Percentiles rank a stretch among this genome's conserved stretches.
Evolutionary conservation across 2,329 filamentous ascomycete species (phyloP).

Genomic region (Aspergillus puulaauensis): DNA sequence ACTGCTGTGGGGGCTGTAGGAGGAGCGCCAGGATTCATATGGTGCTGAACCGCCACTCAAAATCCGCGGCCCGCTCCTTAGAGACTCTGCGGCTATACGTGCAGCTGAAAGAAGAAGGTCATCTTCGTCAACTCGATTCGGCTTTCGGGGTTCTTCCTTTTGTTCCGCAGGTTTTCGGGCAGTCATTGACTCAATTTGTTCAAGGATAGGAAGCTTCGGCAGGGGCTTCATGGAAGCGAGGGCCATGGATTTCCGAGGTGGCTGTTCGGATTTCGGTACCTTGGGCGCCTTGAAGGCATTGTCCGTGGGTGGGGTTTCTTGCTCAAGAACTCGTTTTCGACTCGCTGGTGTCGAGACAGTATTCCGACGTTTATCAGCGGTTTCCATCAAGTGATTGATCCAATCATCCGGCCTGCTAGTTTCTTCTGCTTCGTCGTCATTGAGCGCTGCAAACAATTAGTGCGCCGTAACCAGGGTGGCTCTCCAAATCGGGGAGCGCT

Average conservation of each 20-base stretch:
- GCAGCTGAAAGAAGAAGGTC: slow-evolving; percentile 43
- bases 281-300: slow-evolving; percentile 27
- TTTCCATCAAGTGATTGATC: slow-evolving; percentile 21
- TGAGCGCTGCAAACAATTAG: slow-evolving; percentile 2
- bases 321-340: slow-evolving; percentile 31
- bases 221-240: slow-evolving; percentile 31
- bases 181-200: slow-evolving; percentile 28
- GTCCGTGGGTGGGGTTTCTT: slow-evolving; percentile 13
- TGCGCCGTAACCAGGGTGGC: neutral
- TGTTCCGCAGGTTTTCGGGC: slow-evolving; percentile 24
- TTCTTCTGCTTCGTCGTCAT: slow-evolving; percentile 10
- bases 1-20: slow-evolving; percentile 28
- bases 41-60: slow-evolving; percentile 26
- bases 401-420: slow-evolving; percentile 15
- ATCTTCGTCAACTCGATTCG: slow-evolving; percentile 39
- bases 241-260: slow-evolving; percentile 27
- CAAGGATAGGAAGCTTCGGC: slow-evolving; percentile 36
- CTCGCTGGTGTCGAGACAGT: slow-evolving; percentile 12
- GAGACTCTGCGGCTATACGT: slow-evolving; percentile 41
- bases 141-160: slow-evolving; percentile 21
- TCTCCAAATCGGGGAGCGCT: neutral
- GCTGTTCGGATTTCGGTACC: slow-evolving; percentile 18
- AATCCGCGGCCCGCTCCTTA: slow-evolving; percentile 37
- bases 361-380: slow-evolving; percentile 25
- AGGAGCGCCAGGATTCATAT: slow-evolving; percentile 24